These are phyloP conservation scores for Microsporum ferrugineum DNA, from an alignment of 2,329 filamentous ascomycete genomes.

Conservation along the genomic window DNA sequence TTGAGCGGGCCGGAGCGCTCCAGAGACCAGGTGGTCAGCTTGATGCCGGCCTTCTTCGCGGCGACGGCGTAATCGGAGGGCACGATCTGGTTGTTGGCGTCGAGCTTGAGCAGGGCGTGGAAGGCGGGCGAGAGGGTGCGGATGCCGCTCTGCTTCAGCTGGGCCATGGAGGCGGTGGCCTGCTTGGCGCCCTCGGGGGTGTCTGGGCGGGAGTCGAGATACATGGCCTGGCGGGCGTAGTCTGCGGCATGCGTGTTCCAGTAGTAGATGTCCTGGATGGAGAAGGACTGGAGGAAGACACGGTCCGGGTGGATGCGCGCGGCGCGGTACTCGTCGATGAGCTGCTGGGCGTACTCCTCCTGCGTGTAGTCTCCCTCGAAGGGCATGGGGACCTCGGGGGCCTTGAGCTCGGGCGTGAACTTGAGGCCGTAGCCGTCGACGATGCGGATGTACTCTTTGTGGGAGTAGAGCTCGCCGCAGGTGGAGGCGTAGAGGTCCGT, in stretches of 20 bases:
- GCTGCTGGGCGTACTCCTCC: conserved; percentile 51
- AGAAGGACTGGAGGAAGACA: conserved; percentile 55
- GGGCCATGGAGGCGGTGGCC: conserved; percentile 47
- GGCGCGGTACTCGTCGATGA: conserved; percentile 49
- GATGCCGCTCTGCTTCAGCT: conserved; percentile 47
- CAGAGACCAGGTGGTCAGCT: conserved; percentile 58
- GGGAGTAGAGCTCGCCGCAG: conserved; percentile 51
- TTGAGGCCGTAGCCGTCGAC: conserved; percentile 48
- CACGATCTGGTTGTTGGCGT: conserved; percentile 38
- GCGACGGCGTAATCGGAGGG: conserved; percentile 52
- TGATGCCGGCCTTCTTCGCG: conserved; percentile 50
- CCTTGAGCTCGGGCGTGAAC: conserved; percentile 59
- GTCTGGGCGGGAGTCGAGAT: conserved; percentile 53
- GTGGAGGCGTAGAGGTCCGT: conserved; percentile 49
- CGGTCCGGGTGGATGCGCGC: conserved; percentile 43
- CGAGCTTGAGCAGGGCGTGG: conserved; percentile 47
- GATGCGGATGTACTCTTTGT: conserved; percentile 51
- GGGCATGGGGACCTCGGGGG: conserved; percentile 58
- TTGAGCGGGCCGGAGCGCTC: conserved; percentile 53
- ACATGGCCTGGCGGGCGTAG: conserved; percentile 52
- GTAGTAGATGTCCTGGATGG: conserved; percentile 53
- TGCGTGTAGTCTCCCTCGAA: conserved; percentile 55
- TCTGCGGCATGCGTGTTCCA: conserved; percentile 52
- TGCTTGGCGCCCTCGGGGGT: conserved; percentile 38
- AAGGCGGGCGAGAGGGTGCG: conserved; percentile 53